phyloP scores from a whole-genome alignment of 352 stramenopile species.

The Globisporangium radiosum region DNA sequence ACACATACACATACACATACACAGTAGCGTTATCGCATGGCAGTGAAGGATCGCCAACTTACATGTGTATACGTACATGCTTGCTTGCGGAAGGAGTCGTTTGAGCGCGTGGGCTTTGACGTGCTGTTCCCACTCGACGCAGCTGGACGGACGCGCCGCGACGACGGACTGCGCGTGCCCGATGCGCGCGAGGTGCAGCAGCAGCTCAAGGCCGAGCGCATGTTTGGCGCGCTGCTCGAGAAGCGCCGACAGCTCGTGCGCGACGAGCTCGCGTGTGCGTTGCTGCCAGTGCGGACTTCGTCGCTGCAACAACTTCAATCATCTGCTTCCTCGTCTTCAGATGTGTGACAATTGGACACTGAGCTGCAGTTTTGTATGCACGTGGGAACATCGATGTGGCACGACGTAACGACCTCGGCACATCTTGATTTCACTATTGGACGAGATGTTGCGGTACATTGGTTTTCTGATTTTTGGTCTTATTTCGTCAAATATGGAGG shows the following conservation, averaged over 20 bases:
- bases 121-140: constrained; percentile 4
- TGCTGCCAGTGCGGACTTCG: constrained; percentile 4
- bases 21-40: neutral
- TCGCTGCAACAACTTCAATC: no score
- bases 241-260: constrained; percentile 20
- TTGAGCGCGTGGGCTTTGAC: constrained; percentile 10
- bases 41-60: neutral
- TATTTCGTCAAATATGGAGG: neutral
- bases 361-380: no score
- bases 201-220: constrained; percentile 12
- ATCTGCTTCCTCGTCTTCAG: no score
- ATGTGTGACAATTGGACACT: no score
- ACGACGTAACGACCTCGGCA: no score
- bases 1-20: neutral
- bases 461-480: neutral
- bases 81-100: neutral
- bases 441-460: no score
- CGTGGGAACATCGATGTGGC: no score
- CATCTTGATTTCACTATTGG: no score
- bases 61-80: neutral
- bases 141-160: constrained; percentile 1
- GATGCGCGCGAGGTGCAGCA: constrained; percentile 6
- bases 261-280: constrained; percentile 15
- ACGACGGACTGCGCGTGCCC: neutral
- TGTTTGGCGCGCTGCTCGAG: constrained; percentile 16